Conservation (phyloP, 1,284 basidiomycete species). For the Cryptococcus sp. region DNA sequence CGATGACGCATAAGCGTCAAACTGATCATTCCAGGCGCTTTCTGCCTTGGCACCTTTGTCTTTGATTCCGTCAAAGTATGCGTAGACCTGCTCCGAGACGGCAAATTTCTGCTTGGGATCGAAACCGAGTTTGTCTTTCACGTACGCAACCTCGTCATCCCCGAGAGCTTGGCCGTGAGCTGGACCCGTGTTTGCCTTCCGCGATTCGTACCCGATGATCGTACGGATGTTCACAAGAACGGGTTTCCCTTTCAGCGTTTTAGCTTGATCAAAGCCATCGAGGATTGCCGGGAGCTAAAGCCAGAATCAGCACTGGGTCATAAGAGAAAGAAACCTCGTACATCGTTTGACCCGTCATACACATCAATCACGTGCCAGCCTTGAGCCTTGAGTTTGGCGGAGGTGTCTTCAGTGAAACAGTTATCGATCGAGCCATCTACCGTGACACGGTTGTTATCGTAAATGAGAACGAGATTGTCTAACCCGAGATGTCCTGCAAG, state of each 20-base stretch:
- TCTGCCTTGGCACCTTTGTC: constrained; percentile 34
- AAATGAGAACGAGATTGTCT: constrained; percentile 50
- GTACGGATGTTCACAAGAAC: constrained; percentile 45
- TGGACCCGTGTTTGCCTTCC: constrained; percentile 34
- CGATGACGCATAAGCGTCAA: constrained; percentile 28
- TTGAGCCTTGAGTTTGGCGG: constrained; percentile 42
- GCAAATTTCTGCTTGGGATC: constrained; percentile 40
- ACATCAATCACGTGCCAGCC: constrained; percentile 52
- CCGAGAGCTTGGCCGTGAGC: constrained; percentile 46
- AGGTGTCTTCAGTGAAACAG: constrained; percentile 52
- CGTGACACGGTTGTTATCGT: constrained; percentile 51
- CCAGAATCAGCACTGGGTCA: background rate
- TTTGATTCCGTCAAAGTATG: constrained; percentile 40
- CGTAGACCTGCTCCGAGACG: constrained; percentile 35
- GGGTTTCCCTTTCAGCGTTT: constrained; percentile 43
- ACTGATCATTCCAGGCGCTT: constrained; percentile 38
- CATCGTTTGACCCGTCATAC: constrained; percentile 43
- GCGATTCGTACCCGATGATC: constrained; percentile 47
- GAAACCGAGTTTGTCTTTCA: constrained; percentile 45
- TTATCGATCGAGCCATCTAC: constrained; percentile 50
- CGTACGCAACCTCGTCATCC: constrained; percentile 42
- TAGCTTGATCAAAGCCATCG: constrained; percentile 41
- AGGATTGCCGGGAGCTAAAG: constrained; percentile 41
- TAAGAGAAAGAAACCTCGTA: constrained; percentile 7
- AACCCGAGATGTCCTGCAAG: constrained; percentile 50